Evolutionary conservation across 2,329 filamentous ascomycete species (phyloP), one percentile per base, ranked within the genome.

Genomic region (Coniochaeta pulveracea): DNA sequence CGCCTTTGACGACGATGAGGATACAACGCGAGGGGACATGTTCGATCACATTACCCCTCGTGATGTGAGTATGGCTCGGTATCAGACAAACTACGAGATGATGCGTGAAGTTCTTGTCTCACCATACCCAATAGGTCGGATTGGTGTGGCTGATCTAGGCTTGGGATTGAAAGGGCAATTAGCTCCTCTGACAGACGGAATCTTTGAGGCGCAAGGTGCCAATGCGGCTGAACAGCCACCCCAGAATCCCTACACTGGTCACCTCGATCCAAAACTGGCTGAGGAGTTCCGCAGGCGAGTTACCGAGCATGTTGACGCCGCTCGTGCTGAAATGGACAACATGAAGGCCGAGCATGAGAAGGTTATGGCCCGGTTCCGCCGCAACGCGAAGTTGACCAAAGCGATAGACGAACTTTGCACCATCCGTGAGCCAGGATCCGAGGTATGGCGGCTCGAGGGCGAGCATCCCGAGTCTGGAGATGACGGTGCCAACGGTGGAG

Each of bases 91-190:
- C 47, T 89, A 98, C 48, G 85, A 94, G 54, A 96, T 89, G 91
- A 94, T 98, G 85, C 91, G 96, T 50, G 89, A 98, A 57, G 79
- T 98, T 18, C 72, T 96, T 34, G 85, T 83, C 1, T 96, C 89
- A 2, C 85, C 88, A 0, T 95, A 94, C 51, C 70, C 81, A 16
- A 81, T 89, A 40, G 72, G 72, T 32, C 85, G 93, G 51, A 93
- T 98, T 37, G 75, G 80, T 7, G 86, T 89, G 1, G 76, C 86
- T 3, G 88, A 94, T 51, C 72, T 96, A 21, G 86, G 86, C 1
- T 64, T 96, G 8, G 91, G 91, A 4, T 69, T 82, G 33, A 83
- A 79, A 55, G 91, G 91, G 23, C 82, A 88, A 54, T 66, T 98
- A 14, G 77, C 83, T 16, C 68, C 72, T 1, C 61, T 96, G 34